Base-by-base conservation (phyloP, 129 eudicot genomes). In the Flaveria ramosissima region DNA sequence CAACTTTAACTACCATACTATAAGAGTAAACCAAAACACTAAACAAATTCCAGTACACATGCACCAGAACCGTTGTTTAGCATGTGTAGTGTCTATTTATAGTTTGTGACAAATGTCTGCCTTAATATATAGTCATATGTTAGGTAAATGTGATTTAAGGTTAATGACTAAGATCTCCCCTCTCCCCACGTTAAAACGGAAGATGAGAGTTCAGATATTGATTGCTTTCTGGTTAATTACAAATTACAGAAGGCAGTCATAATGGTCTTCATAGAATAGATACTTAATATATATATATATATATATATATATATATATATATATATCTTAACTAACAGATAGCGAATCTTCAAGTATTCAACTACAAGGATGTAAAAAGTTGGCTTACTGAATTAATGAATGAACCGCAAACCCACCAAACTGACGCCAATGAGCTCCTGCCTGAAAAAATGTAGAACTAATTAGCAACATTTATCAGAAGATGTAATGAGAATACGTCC, bases 401-500 rank as follows among this genome's bases (percentile, higher is more conserved):
- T 85, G 86, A 78, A 88, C 79, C 11, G 83, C 61, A 52, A 85
- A 81, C 70, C 89, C 88, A 77, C 81, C 80, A 75, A 75, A 77
- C 0, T 89, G 92, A 71, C 86, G 84, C 83, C 87, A 83, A 70
- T 74, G 92, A 72, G 85, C 61, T 72, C 86, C 87, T 72, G 86
- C 88, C 92, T 88, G 89, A 74, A 86, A 70, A 64, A 64, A 50
- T 41, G 47, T 36, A 84, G 36, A 82, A 57, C 41, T 26, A 62
- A 72, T 72, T 70, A 72, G 64, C 71, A 71, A 74, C 52, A 7
- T 39, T 26, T 73, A 57, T 68, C 42, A 75, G 46, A 45, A 17
- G 21, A 53, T 30, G 27, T 23, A 57, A 15, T 2, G 2, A 39
- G 56, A 82, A 65, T 13, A 66, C 45, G 75, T 21, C 42, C 73